These are phyloP conservation scores for Peziza echinospora DNA, from an alignment of 495 filamentous ascomycete species.

Conservation along the genomic window DNA sequence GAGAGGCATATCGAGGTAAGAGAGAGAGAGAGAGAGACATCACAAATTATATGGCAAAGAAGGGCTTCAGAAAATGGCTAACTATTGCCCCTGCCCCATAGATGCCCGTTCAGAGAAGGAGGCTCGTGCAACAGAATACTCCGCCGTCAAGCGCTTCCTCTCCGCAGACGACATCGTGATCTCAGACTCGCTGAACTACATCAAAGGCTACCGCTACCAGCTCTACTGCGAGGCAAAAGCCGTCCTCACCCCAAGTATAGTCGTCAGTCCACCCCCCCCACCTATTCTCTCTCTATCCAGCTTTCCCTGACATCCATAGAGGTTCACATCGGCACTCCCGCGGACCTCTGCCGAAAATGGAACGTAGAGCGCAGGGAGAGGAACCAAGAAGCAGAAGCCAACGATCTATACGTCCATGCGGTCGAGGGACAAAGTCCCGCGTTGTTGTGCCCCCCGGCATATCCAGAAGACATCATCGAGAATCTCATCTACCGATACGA, in stretches of 20 bases:
- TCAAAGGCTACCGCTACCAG: constrained; percentile 95
- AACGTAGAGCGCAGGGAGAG: too few relatives aligned
- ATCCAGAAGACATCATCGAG: constrained; percentile 51
- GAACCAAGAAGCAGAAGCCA: too few relatives aligned
- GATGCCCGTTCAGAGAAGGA: constrained; percentile 65
- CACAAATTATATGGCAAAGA: constrained; percentile 30
- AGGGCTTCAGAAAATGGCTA: too few relatives aligned
- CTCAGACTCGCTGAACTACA: constrained; percentile 60
- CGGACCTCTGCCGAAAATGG: constrained; percentile 27
- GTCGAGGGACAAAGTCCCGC: neutral
- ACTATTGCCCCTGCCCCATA: too few relatives aligned
- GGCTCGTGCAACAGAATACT: constrained; percentile 66
- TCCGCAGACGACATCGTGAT: constrained; percentile 66
- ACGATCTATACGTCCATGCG: neutral
- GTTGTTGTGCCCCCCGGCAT: constrained; percentile 20
- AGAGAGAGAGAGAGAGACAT: constrained; percentile 25
- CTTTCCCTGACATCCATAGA: constrained; percentile 14
- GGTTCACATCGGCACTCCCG: constrained; percentile 60
- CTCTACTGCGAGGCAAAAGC: constrained; percentile 89
- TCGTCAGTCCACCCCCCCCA: constrained; percentile 33
- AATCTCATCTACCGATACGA: constrained; percentile 91
- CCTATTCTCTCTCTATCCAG: neutral
- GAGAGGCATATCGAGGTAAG: constrained; percentile 43
- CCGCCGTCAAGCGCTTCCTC: constrained; percentile 64
- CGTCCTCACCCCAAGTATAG: constrained; percentile 54